phyloP scores from a whole-genome alignment of 352 stramenopile species.

The Globisporangium echinulatum region DNA sequence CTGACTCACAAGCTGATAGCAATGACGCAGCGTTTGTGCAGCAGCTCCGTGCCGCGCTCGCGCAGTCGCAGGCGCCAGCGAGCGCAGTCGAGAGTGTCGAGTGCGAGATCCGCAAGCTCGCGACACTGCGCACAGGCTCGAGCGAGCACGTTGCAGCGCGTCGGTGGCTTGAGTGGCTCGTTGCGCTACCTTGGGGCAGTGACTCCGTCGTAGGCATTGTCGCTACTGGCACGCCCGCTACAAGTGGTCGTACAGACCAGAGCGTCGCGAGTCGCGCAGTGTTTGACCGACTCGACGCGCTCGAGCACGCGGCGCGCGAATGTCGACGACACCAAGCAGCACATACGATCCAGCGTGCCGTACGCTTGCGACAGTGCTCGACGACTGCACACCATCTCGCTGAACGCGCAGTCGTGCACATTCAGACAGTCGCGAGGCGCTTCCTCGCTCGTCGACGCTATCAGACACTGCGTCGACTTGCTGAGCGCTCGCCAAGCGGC shows the following conservation, averaged over 20 bases:
- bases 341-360: slow-evolving; percentile 29
- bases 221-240: too few relatives aligned
- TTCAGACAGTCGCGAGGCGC: slow-evolving; percentile 25
- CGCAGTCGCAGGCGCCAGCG: slow-evolving; percentile 13
- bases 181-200: slow-evolving; percentile 45
- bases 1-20: neutral
- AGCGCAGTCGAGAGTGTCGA: slow-evolving; percentile 27
- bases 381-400: neutral
- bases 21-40: slow-evolving; percentile 13
- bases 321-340: slow-evolving; percentile 19
- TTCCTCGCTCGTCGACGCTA: neutral
- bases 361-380: slow-evolving; percentile 16
- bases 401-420: slow-evolving; percentile 13
- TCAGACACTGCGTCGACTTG: too few relatives aligned
- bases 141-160: slow-evolving; percentile 25
- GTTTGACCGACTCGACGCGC: slow-evolving; percentile 35
- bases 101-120: slow-evolving; percentile 46
- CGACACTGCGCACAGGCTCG: slow-evolving; percentile 15
- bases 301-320: slow-evolving; percentile 16
- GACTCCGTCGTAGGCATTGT: too few relatives aligned
- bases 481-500: neutral
- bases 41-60: slow-evolving; percentile 18
- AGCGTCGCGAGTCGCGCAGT: slow-evolving; percentile 14
- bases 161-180: slow-evolving; percentile 60
- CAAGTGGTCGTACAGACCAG: too few relatives aligned